Evolutionary conservation across 306 rosid genomes (phyloP).

Genomic region (Sindora glabra): DNA sequence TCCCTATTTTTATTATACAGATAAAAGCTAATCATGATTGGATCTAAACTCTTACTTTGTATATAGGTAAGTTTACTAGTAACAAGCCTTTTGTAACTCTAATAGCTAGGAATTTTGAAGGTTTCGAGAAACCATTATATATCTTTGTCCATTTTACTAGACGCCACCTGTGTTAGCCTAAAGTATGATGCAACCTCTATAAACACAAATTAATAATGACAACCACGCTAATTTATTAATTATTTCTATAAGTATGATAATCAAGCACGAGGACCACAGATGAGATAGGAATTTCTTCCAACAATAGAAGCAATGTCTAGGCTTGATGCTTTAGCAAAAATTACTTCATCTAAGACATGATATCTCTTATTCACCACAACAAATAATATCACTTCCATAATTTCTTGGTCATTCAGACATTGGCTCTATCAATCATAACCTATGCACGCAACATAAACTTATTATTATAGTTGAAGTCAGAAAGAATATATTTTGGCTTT

Average conservation of each 20-base stretch:
- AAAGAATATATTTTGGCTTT: not conserved
- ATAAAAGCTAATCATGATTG: too few relatives aligned
- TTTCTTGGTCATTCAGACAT: constrained; percentile 42
- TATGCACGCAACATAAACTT: not conserved
- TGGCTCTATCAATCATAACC: constrained; percentile 26
- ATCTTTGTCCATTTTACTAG: constrained; percentile 43
- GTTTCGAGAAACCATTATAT: constrained; percentile 41
- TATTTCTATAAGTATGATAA: too few relatives aligned
- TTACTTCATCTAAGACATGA: constrained; percentile 49
- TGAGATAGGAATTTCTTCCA: constrained; percentile 60
- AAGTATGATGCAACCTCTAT: constrained; percentile 48
- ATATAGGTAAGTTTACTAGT: constrained; percentile 27
- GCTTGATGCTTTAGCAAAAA: constrained; percentile 45
- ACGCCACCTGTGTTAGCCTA: constrained; percentile 53
- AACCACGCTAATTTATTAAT: too few relatives aligned
- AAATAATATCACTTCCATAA: constrained; percentile 53
- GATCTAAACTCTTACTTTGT: too few relatives aligned
- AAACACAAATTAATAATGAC: not conserved
- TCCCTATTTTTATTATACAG: not conserved
- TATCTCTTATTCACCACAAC: constrained; percentile 62
- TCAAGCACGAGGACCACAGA: too few relatives aligned
- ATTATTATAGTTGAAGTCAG: too few relatives aligned
- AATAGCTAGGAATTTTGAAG: constrained; percentile 43
- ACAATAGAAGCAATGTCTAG: constrained; percentile 56
- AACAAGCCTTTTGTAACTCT: constrained; percentile 37